Percentiles rank a stretch among this genome's conserved stretches.
These are phyloP conservation scores for Ephemerocybe angulata DNA, from an alignment of 768 basidiomycete genomes.

Conservation along the genomic window DNA sequence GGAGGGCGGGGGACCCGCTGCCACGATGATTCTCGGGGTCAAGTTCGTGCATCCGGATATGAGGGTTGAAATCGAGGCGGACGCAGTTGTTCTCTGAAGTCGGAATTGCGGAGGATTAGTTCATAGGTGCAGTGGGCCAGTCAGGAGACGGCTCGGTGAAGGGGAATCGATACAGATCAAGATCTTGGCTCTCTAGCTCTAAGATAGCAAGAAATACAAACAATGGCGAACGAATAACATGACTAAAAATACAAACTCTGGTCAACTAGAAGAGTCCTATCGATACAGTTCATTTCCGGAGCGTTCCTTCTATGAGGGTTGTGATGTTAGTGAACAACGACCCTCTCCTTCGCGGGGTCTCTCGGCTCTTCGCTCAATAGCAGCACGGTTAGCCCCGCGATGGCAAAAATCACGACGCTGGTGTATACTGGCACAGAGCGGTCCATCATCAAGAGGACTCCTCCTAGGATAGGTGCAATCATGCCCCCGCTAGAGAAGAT, in stretches of 20 bases:
- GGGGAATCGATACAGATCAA: too few species aligned
- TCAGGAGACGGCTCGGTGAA: too few species aligned
- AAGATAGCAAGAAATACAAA: too few species aligned
- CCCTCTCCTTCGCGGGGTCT: constrained; percentile 23
- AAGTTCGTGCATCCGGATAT: constrained; percentile 44
- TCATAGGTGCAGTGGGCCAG: too few species aligned
- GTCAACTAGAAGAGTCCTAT: too few species aligned
- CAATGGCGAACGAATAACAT: too few species aligned
- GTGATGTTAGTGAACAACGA: constrained; percentile 27
- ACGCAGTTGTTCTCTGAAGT: constrained; percentile 35
- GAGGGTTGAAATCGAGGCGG: constrained; percentile 55
- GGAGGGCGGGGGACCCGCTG: constrained; percentile 40
- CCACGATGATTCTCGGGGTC: constrained; percentile 51
- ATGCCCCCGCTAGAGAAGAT: constrained; percentile 70
- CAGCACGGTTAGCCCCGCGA: constrained; percentile 62
- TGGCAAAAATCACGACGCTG: constrained; percentile 61
- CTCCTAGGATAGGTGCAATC: constrained; percentile 81
- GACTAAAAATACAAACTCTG: too few species aligned
- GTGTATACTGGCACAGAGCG: constrained; percentile 73
- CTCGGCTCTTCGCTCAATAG: constrained; percentile 52
- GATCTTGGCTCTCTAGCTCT: too few species aligned
- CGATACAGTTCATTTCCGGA: too few species aligned
- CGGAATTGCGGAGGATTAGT: too few species aligned
- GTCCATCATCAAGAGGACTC: constrained; percentile 62
- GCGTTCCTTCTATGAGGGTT: too few species aligned